phyloP scores from a whole-genome alignment of 2,329 filamentous ascomycete genomes.

The Periconia digitata region DNA sequence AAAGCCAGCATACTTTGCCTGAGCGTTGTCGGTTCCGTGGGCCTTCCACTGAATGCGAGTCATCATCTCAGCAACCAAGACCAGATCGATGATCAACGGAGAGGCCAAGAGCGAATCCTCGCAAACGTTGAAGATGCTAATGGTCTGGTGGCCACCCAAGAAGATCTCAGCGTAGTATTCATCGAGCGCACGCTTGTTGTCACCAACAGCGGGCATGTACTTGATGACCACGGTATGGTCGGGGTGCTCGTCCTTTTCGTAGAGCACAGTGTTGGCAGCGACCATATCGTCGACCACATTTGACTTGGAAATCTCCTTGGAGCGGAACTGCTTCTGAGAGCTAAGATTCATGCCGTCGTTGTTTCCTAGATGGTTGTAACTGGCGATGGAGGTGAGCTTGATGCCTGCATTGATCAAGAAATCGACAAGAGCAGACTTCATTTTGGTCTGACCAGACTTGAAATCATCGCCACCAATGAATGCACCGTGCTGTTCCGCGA shows the following conservation, averaged over 20 bases:
- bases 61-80: conserved; percentile 95
- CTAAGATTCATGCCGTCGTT: conserved; percentile 99
- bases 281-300: conserved; percentile 99
- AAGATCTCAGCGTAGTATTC: conserved; percentile 99
- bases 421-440: conserved; percentile 98
- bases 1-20: conserved; percentile 83
- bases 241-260: conserved; percentile 89
- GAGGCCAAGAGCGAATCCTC: conserved; percentile 96
- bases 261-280: conserved; percentile 87
- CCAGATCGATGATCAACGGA: conserved; percentile 94
- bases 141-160: conserved; percentile 96
- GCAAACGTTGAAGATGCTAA: conserved; percentile 97
- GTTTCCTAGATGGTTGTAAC: conserved; percentile 99
- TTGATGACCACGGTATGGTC: conserved; percentile 99
- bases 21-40: conserved; percentile 52
- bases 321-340: conserved; percentile 97
- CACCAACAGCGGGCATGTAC: conserved; percentile 98
- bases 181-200: conserved; percentile 98
- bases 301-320: conserved; percentile 99
- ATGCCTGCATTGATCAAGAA: conserved; percentile 98
- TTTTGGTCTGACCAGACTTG: conserved; percentile 99
- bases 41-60: conserved; percentile 93
- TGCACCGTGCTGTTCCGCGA: conserved; percentile 81
- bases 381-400: conserved; percentile 97
- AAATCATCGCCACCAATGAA: conserved; percentile 99